Evolutionary conservation across 2,329 filamentous ascomycete genomes (phyloP).

Genomic region (Myriosclerotinia scirpicola): DNA sequence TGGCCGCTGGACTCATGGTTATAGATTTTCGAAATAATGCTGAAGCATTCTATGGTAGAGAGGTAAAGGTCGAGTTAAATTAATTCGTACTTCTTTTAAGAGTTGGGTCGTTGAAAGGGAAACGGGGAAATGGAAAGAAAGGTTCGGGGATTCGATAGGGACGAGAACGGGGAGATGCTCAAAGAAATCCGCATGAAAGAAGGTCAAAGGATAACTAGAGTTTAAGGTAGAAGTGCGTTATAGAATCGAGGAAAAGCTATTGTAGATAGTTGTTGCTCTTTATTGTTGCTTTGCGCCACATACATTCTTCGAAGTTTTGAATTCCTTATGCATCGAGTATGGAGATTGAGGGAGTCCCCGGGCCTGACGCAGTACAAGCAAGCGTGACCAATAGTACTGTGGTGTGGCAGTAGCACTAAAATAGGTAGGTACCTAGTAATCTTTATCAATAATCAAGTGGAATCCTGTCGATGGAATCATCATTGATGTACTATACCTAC

Average conservation of each 20-base stretch:
- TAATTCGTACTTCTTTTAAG: constrained; percentile 8
- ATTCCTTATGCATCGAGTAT: constrained; percentile 19
- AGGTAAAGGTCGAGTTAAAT: neutral
- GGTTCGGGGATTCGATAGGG: neutral
- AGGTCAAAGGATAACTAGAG: constrained; percentile 11
- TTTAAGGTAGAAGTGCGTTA: constrained; percentile 5
- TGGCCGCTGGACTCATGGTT: constrained; percentile 39
- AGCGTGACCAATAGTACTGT: too few species aligned
- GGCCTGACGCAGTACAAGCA: too few species aligned
- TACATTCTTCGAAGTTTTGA: constrained; percentile 23
- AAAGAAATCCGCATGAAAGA: constrained; percentile 17
- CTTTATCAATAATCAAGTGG: too few species aligned
- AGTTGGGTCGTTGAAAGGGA: constrained; percentile 9
- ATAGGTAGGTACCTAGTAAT: too few species aligned
- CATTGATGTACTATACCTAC: too few species aligned
- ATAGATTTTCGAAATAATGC: constrained; percentile 16
- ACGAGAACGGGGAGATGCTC: constrained; percentile 12
- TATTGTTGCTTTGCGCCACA: constrained; percentile 20
- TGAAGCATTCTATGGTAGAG: constrained; percentile 28
- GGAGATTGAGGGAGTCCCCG: neutral
- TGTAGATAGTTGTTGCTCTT: constrained; percentile 22
- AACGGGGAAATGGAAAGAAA: neutral
- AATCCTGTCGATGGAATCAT: too few species aligned
- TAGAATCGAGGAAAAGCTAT: constrained; percentile 6
- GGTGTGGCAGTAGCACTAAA: too few species aligned